phyloP scores from a whole-genome alignment of 106 monocot species.

The Hemerocallis citrina region DNA sequence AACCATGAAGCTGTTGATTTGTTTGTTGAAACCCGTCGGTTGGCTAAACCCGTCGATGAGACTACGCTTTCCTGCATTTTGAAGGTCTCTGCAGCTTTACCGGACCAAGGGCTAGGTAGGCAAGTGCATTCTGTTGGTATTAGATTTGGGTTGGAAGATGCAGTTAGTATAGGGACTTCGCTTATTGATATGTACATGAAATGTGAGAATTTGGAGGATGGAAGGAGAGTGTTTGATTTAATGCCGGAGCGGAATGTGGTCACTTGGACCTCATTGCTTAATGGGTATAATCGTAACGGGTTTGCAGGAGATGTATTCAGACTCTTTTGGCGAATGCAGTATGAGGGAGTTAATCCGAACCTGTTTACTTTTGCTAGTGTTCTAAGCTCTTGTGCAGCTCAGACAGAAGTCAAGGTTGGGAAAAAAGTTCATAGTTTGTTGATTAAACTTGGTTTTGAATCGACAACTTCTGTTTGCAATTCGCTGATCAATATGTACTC shows the following conservation, averaged over 20 bases:
- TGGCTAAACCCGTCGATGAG: constrained; percentile 6
- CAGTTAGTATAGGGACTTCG: constrained; percentile 35
- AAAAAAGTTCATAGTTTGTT: constrained; percentile 24
- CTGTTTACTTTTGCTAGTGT: constrained; percentile 36
- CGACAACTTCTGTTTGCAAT: constrained; percentile 43
- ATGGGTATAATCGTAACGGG: constrained; percentile 29
- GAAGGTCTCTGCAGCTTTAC: constrained; percentile 24
- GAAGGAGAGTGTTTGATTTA: constrained; percentile 27
- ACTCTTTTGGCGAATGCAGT: constrained; percentile 39
- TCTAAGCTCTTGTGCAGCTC: constrained; percentile 36
- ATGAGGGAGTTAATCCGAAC: constrained; percentile 60
- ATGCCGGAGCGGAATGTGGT: constrained; percentile 45
- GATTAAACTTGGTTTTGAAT: constrained; percentile 34
- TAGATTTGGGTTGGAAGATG: constrained; percentile 19
- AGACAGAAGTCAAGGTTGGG: constrained; percentile 23
- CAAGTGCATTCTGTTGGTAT: constrained; percentile 45
- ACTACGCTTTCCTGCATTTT: constrained; percentile 40
- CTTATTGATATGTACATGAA: constrained; percentile 66
- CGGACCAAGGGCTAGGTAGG: constrained; percentile 21
- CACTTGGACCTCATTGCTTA: constrained; percentile 40
- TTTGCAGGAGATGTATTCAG: constrained; percentile 13
- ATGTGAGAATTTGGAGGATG: constrained; percentile 28
- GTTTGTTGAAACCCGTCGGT: constrained; percentile 22
- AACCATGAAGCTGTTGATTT: constrained; percentile 18
- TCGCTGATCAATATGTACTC: constrained; percentile 81